These are phyloP conservation scores for Arbutus unedo DNA, from an alignment of 148 eudicot species.

Conservation along the genomic window DNA sequence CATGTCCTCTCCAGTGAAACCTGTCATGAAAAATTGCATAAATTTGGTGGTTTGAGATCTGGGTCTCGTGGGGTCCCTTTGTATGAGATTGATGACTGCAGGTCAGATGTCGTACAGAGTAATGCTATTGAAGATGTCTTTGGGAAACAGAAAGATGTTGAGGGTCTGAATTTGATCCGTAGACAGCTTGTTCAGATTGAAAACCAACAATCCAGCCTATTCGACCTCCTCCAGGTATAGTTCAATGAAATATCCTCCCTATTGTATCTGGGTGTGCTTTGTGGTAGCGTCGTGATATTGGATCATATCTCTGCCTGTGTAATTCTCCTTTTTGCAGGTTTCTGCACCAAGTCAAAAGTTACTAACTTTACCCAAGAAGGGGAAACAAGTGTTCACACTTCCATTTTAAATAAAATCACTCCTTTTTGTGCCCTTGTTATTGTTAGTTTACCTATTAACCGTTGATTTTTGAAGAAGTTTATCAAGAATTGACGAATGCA, in stretches of 20 bases:
- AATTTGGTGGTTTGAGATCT: slow-evolving; percentile 25
- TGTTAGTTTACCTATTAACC: neutral
- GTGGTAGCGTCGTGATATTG: neutral
- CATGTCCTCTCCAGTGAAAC: slow-evolving; percentile 24
- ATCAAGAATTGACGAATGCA: neutral
- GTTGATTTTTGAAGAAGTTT: neutral
- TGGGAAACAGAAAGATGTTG: slow-evolving; percentile 46
- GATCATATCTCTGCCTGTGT: neutral
- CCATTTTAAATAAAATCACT: neutral
- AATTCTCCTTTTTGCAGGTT: neutral
- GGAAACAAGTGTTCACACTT: neutral
- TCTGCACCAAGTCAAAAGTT: neutral
- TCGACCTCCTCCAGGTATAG: slow-evolving; percentile 66
- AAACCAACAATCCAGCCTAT: slow-evolving; percentile 62
- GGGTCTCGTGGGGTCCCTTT: slow-evolving; percentile 61
- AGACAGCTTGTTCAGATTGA: slow-evolving; percentile 77
- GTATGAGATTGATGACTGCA: slow-evolving; percentile 28
- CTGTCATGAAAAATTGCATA: slow-evolving; percentile 35
- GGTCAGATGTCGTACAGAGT: slow-evolving; percentile 14
- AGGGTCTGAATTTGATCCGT: slow-evolving; percentile 50
- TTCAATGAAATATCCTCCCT: neutral
- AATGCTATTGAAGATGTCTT: slow-evolving; percentile 29
- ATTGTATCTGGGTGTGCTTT: neutral
- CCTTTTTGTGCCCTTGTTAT: neutral
- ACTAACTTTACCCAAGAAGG: neutral